These are phyloP conservation scores for Ganoderma meredithae DNA, from an alignment of 1,284 basidiomycete genomes.

Conservation along the genomic window DNA sequence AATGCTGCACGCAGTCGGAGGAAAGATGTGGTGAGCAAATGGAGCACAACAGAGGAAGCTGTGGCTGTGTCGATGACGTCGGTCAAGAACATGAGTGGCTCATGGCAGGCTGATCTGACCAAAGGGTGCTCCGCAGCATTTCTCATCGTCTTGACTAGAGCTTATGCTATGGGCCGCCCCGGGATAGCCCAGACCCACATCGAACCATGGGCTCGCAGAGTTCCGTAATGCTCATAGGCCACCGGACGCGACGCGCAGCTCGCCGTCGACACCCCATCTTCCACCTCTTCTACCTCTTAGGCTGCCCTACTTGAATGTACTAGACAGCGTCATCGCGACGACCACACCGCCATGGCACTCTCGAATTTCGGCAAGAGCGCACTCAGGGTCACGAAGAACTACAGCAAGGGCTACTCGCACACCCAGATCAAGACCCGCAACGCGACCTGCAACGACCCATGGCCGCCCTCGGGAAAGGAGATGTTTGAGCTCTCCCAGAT, in stretches of 20 bases:
- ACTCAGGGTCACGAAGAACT: conserved; percentile 87
- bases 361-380: conserved; percentile 62
- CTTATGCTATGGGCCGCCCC: conserved; percentile 1
- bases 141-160: background rate
- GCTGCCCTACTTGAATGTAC: background rate
- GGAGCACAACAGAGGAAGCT: background rate
- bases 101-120: too few species aligned
- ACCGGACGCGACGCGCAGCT: background rate
- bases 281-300: background rate
- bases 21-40: too few species aligned
- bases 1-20: too few species aligned
- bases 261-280: background rate
- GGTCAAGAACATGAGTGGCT: too few species aligned
- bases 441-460: conserved; percentile 97
- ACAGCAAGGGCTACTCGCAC: conserved; percentile 92
- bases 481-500: conserved; percentile 98
- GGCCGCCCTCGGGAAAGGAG: conserved; percentile 95
- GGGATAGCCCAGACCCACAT: background rate
- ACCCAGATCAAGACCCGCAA: conserved; percentile 93
- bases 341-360: conserved; percentile 41
- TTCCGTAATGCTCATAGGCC: background rate
- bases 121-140: background rate
- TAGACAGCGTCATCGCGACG: background rate
- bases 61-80: background rate
- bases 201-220: background rate